Base-by-base conservation (phyloP, 75 land plant species). In the Adiantum capillusveneris region DNA sequence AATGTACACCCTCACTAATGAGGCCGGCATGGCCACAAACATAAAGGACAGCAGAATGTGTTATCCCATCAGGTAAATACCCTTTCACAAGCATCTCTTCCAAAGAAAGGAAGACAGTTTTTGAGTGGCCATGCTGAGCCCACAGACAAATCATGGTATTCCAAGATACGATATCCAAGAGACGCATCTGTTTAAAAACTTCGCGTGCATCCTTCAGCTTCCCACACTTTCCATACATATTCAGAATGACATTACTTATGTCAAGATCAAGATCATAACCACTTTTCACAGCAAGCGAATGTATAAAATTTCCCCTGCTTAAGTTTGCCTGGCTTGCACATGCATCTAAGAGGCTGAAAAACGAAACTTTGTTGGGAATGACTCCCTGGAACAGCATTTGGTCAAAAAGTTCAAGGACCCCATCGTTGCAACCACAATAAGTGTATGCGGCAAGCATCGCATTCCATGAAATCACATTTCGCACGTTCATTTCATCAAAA, bases 71-170 rank as follows among this genome's bases (percentile, higher is more conserved):
- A 5, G 37, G 37, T 34, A 9, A 34, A 34, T 34, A 9, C 37
- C 37, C 37, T 34, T 60, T 36, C 63, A 41, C 21, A 20, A 41
- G 51, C 63, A 60, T 60, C 30, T 60, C 45, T 6, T 60, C 63
- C 18, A 67, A 67, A 25, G 49, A 16, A 22, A 25, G 31, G 29
- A 67, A 50, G 28, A 67, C 53, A 43, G 49, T 1, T 21, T 58
- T 55, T 27, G 17, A n/a, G 6, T 49, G 31, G 43, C 56, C 70
- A 60, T 60, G 49, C n/a, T 59, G 70, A 25, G 6, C 70, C 14
- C 49, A 67, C 21, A 62, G 55, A 11, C 59, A 46, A 34, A 60
- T 60, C 66, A 79, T 74, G 6, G 81, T 62, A 64, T 74, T 79
- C 66, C 77, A 79, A 0, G 77, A 58, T 16, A 70, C 77, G 1